Conservation (phyloP, 75 land plant species). For the Azolla pinnata region DNA sequence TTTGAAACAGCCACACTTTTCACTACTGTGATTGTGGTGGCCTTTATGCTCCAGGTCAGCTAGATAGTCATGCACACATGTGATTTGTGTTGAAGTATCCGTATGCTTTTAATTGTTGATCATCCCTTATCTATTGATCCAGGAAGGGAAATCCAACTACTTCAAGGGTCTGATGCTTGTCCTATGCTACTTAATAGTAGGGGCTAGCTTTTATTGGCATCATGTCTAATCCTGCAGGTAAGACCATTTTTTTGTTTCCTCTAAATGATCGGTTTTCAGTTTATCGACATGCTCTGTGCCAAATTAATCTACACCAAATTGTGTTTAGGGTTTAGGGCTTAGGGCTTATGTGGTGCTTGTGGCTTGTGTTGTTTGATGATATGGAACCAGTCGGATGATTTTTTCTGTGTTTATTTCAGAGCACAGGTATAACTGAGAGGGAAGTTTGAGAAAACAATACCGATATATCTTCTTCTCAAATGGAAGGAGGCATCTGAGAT, state of each 20-base stretch:
- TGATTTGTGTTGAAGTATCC: too few species aligned
- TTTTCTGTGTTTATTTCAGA: conserved; percentile 1
- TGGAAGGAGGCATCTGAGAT: too few species aligned
- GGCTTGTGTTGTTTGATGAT: not conserved
- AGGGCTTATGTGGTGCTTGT: not conserved
- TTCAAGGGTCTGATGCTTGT: conserved; percentile 71
- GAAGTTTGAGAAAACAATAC: not conserved
- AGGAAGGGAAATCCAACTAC: conserved; percentile 74
- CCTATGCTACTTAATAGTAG: conserved; percentile 66
- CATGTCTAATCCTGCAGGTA: conserved; percentile 18
- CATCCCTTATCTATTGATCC: too few species aligned
- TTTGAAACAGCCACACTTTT: conserved; percentile 96
- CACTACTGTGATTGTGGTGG: conserved; percentile 89
- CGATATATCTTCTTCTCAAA: too few species aligned
- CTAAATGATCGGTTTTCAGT: not conserved
- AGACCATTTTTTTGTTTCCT: not conserved
- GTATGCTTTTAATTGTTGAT: too few species aligned
- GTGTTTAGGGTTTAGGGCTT: not conserved
- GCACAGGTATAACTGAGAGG: not conserved
- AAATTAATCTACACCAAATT: not conserved
- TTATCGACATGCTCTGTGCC: not conserved
- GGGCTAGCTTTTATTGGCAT: conserved; percentile 74
- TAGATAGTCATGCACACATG: too few species aligned
- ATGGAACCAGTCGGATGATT: not conserved
- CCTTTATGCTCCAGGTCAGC: conserved; percentile 99